Base-by-base conservation (phyloP, 202 grass and related monocot species). In the Zizania palustris region DNA sequence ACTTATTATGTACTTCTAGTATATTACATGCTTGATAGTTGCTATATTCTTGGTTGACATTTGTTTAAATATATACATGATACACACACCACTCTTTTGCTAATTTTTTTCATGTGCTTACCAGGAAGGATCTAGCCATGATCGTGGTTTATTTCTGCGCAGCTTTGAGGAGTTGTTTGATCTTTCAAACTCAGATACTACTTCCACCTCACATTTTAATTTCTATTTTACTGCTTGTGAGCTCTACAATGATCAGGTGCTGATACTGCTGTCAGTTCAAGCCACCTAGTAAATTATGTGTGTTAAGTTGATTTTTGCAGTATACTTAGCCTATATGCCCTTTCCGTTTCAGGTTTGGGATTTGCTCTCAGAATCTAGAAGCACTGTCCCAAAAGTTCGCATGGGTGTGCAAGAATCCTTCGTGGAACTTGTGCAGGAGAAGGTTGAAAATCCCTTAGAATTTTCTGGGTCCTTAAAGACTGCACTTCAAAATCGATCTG, bases 51-150 rank as follows among this genome's bases (percentile, higher is more conserved):
- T 73, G 73, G 9, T 6, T 38, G 3, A 45, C 22, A 76, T 63
- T 16, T 73, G 7, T 84, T 87, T 51, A 60, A 68, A 78, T 51
- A 51, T 67, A 51, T 83, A 51, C 40, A 19, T 18, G 18, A 51
- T 83, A 51, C 45, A 19, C n/a, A 19, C 69, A 75, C 3, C 5
- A 37, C 34, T 22, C 19, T 81, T 77, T 45, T 54, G 60, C 41
- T 63, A 65, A 54, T 63, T 65, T 56, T 43, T 40, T 63, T 20
- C 71, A 45, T 89, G 35, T 71, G 67, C 16, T 80, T 80, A 87
- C 67, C 91, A 98, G 95, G 95, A 98, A 98, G 95, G 95, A 84
- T 95, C 95, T 65, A 95, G 74, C 82, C 95, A 95, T 51, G 91
- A 98, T 62, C 91, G 95, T 69, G 95, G 95, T 71, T 83, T 98